phyloP scores from a whole-genome alignment of 805 yeast genomes.

The Isabelozyma heimii region DNA sequence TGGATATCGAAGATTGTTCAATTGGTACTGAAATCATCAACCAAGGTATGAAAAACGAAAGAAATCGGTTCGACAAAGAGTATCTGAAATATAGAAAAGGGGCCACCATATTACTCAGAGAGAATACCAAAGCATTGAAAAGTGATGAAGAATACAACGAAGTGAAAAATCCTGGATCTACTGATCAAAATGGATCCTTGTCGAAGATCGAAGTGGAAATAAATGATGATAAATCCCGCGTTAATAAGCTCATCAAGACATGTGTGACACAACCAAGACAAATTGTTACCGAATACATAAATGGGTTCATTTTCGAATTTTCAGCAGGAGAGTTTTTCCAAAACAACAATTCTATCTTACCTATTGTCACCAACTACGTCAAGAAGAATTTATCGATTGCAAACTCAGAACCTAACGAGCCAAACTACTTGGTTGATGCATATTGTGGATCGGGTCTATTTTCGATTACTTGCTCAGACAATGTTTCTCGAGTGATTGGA shows the following conservation, averaged over 20 bases:
- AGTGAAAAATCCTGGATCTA: conserved; percentile 40
- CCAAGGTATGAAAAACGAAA: conserved; percentile 67
- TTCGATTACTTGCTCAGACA: conserved; percentile 77
- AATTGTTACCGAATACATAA: conserved; percentile 72
- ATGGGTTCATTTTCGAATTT: conserved; percentile 77
- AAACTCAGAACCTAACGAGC: conserved; percentile 26
- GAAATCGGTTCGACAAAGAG: conserved; percentile 50
- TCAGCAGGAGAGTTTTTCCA: conserved; percentile 97
- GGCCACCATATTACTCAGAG: conserved; percentile 83
- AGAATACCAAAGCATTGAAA: conserved; percentile 52
- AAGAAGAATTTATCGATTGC: conserved; percentile 56
- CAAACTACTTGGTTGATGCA: conserved; percentile 80
- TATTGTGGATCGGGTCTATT: conserved; percentile 96
- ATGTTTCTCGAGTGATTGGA: conserved; percentile 84
- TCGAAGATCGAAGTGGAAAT: conserved; percentile 24
- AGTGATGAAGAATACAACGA: conserved; percentile 18
- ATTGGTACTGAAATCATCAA: conserved; percentile 84
- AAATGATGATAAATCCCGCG: conserved; percentile 12
- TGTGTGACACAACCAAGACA: conserved; percentile 79
- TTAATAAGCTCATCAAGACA: conserved; percentile 48
- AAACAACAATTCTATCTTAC: conserved; percentile 88
- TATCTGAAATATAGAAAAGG: conserved; percentile 62
- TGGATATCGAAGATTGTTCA: conserved; percentile 92
- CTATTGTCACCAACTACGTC: conserved; percentile 79
- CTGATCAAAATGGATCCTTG: conserved; percentile 33